Conservation (phyloP, 73 alveolate genomes). For the Paramecium caudatum region DNA sequence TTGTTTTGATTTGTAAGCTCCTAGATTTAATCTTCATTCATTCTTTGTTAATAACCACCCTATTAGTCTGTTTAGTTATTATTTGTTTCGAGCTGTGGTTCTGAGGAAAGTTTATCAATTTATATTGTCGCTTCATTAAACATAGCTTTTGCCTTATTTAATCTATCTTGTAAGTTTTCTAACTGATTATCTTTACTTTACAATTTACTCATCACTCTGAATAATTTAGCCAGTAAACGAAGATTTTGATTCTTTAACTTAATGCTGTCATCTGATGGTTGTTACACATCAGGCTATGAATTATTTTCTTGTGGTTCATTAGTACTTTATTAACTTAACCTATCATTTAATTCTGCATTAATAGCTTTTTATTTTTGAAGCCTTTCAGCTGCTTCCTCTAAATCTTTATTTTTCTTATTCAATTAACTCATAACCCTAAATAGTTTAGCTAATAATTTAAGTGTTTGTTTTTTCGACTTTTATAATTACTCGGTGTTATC, state of each 20-base stretch:
- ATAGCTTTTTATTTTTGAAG: neutral
- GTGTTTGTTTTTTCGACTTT: neutral
- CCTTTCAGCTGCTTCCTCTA: neutral
- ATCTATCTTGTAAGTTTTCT: constrained; percentile 2
- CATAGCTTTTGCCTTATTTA: neutral
- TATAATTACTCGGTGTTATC: neutral
- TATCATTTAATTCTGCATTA: neutral
- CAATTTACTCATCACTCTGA: neutral
- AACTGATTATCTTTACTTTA: neutral
- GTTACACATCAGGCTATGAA: neutral
- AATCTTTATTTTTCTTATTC: neutral
- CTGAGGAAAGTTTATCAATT: neutral
- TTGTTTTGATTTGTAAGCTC: neutral
- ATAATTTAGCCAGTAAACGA: constrained; percentile 17
- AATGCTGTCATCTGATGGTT: neutral
- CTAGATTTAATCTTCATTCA: neutral
- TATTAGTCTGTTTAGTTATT: neutral
- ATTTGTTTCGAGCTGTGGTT: neutral
- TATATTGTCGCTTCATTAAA: neutral
- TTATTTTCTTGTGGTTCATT: neutral
- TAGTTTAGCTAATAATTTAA: neutral
- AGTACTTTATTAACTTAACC: neutral
- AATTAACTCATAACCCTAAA: neutral
- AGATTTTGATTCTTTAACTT: neutral
- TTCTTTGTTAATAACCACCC: neutral